phyloP scores from a whole-genome alignment of 257 asterid species.

The Salvia hispanica region DNA sequence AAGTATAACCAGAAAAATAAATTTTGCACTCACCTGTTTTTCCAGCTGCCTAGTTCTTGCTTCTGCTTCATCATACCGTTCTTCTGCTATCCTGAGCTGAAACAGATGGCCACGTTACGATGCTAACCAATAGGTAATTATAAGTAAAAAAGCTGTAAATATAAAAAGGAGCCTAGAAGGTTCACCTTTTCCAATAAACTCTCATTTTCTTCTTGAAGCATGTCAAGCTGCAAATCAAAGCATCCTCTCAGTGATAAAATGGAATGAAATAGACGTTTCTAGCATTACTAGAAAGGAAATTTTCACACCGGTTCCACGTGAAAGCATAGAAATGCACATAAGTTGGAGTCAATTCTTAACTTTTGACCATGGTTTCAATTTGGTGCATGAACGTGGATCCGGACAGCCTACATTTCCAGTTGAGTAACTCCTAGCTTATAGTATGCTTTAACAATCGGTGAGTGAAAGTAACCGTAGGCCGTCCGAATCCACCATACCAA shows the following conservation, averaged over 20 bases:
- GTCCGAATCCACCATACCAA: too few relatives aligned
- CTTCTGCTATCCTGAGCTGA: slow-evolving; percentile 92
- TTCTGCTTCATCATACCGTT: slow-evolving; percentile 90
- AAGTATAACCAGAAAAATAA: slow-evolving; percentile 1
- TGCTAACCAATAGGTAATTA: slow-evolving; percentile 16
- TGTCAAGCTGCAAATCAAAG: slow-evolving; percentile 73
- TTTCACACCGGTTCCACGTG: too few relatives aligned
- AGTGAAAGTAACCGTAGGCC: too few relatives aligned
- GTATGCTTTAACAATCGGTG: too few relatives aligned
- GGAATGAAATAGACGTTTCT: slow-evolving; percentile 17
- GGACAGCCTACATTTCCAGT: too few relatives aligned
- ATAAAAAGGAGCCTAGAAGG: slow-evolving; percentile 26
- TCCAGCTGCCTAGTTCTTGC: slow-evolving; percentile 89
- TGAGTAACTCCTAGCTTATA: too few relatives aligned
- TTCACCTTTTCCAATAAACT: slow-evolving; percentile 82
- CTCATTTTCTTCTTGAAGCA: slow-evolving; percentile 99
- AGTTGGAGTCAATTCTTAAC: background rate
- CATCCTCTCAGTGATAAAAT: slow-evolving; percentile 28
- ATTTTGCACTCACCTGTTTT: slow-evolving; percentile 58
- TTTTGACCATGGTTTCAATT: too few relatives aligned
- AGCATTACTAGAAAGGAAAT: slow-evolving; percentile 15
- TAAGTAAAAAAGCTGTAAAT: background rate
- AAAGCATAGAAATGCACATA: too few relatives aligned
- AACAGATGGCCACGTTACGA: slow-evolving; percentile 37
- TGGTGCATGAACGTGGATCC: too few relatives aligned